Percentiles rank a stretch among this genome's conserved stretches.
These are phyloP conservation scores for Starmerella sp. DNA, from an alignment of 805 yeast genomes.

Conservation along the genomic window DNA sequence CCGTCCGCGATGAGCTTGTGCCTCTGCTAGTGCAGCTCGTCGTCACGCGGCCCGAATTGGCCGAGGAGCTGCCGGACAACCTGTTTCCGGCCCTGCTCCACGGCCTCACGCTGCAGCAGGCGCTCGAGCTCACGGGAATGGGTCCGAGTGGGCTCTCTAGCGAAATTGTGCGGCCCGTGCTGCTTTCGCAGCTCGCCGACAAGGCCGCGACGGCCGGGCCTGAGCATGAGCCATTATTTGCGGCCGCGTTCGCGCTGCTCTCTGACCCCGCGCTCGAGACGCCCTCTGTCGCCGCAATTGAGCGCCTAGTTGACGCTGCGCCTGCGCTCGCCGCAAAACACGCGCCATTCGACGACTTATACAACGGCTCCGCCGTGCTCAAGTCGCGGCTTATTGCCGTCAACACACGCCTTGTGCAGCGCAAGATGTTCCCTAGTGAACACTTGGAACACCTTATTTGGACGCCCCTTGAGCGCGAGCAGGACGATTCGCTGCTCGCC, in stretches of 20 bases:
- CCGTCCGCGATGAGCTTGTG: conserved; percentile 11
- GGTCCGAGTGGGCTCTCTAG: conserved; percentile 1
- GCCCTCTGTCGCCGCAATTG: conserved; percentile 9
- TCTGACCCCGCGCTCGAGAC: conserved; percentile 12
- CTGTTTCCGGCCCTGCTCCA: conserved; percentile 14
- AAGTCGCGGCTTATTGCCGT: conserved; percentile 20
- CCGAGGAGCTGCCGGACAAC: conserved; percentile 12
- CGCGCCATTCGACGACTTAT: conserved; percentile 17
- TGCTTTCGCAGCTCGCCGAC: conserved; percentile 12
- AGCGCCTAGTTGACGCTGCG: background rate
- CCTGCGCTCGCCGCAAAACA: conserved; percentile 4
- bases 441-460: background rate
- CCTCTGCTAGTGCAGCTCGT: conserved; percentile 16
- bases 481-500: conserved; percentile 10
- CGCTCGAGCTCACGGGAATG: conserved; percentile 10
- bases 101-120: conserved; percentile 8
- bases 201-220: conserved; percentile 3
- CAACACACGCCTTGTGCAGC: conserved; percentile 11
- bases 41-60: conserved; percentile 2
- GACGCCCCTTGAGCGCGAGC: conserved; percentile 4
- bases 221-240: background rate
- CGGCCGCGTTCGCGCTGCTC: conserved; percentile 11
- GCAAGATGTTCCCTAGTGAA: background rate
- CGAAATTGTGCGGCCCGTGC: conserved; percentile 12
- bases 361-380: conserved; percentile 13